Conservation (phyloP, 352 stramenopile genomes). For the Globisporangium spinosum region DNA sequence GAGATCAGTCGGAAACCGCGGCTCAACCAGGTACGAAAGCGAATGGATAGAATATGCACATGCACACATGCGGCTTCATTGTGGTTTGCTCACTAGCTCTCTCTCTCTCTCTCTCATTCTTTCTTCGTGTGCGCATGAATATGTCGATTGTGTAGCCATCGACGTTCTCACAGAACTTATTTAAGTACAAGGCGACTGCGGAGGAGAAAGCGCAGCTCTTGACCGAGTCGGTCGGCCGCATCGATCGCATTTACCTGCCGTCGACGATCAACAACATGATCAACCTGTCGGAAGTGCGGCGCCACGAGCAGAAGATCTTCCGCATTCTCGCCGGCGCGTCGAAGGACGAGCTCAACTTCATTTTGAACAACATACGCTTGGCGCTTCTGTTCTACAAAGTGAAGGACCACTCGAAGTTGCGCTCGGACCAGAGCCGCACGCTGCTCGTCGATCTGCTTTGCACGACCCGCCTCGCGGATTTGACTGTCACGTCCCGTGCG, state of each 20-base stretch:
- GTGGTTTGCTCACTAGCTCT: conserved; percentile 1
- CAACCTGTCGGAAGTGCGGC: conserved; percentile 74
- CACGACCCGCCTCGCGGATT: conserved; percentile 88
- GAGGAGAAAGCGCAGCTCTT: conserved; percentile 78
- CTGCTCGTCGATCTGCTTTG: conserved; percentile 94
- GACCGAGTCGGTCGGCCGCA: conserved; percentile 62
- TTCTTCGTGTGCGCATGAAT: conserved; percentile 1
- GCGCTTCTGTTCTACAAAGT: conserved; percentile 98
- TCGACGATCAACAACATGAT: conserved; percentile 90
- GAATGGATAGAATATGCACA: not conserved
- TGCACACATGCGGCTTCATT: not conserved
- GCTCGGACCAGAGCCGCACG: conserved; percentile 86
- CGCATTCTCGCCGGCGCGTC: conserved; percentile 92
- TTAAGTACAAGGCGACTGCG: conserved; percentile 78
- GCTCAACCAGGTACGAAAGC: conserved; percentile 34
- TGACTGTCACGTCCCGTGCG: conserved; percentile 91
- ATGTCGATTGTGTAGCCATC: conserved; percentile 24
- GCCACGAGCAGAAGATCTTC: conserved; percentile 94
- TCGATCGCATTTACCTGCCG: conserved; percentile 82
- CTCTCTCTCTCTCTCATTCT: too few relatives aligned
- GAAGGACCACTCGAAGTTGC: conserved; percentile 86
- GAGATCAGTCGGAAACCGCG: conserved; percentile 61
- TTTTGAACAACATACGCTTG: conserved; percentile 93
- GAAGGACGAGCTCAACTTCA: conserved; percentile 96
- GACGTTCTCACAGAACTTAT: conserved; percentile 68